Base-by-base conservation (phyloP, 1,284 basidiomycete genomes). In the Stygiomarasmius scandens region DNA sequence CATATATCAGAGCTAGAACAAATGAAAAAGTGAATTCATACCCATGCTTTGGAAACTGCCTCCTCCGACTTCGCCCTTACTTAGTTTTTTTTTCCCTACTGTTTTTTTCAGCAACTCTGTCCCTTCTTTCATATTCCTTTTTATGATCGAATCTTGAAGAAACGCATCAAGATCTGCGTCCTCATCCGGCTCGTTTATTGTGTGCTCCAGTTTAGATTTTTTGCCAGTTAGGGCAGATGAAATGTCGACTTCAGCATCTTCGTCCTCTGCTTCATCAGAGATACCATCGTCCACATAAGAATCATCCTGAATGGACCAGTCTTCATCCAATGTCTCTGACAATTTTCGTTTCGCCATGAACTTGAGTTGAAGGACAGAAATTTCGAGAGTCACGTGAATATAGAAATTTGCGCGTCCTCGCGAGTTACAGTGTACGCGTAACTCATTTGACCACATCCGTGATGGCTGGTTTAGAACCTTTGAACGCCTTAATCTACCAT, bases 11-110 rank as follows among this genome's bases (percentile, higher is more conserved):
- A 44, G 20, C 41, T 16, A 23, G 47, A 44, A 55, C 32, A 25
- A 55, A 53, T 50, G 20, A 45, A 47, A 27, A 50, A 19, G 5
- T 23, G 24, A 36, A 44, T 22, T 79, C 84, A 49, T 59, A 91
- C 90, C 90, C 91, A 93, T 93, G 82, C 86, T 90, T 70, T 93
- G 91, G 61, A 93, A 93, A 63, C 90, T 93, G 24, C 91, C 91
- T 44, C 91, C 91, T 49, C 91, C 91, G 16, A 90, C 77, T 68
- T 92, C 89, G 16, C 86, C 86, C 67, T 89, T 90, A 1, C 72
- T 70, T 19, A 89, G 70, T 64, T 86, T 89, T 19, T 76, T 71
- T 68, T 87, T 90, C 5, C 82, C 83, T 63, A 88, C 90, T 2
- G 82, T 78, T 66, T 86, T 87, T 69, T 90, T 92, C 55, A 92